A percentile compares a stretch with the other conserved stretches of the same genome.
These are phyloP conservation scores for Xylaria digitata DNA, from an alignment of 2,329 filamentous ascomycete species.

Conservation along the genomic window DNA sequence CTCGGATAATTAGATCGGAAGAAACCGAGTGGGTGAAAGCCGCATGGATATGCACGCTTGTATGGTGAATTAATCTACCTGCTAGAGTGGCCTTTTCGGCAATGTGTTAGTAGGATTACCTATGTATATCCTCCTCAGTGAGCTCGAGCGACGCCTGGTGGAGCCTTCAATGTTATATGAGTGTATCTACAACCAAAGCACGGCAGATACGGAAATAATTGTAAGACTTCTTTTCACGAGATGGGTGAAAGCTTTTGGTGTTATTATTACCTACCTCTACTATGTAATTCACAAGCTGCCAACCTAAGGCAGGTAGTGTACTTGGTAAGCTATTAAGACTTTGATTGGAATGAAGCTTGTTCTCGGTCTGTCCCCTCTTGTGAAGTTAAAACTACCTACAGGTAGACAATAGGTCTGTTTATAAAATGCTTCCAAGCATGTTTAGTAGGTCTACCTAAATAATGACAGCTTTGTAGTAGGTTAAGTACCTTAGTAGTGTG, in stretches of 20 bases:
- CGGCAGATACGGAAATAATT: not conserved
- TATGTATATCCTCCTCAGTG: not conserved
- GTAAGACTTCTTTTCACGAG: not conserved
- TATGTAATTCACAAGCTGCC: no score
- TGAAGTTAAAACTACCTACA: no score
- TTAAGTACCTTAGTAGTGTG: no score
- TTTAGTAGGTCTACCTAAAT: not conserved
- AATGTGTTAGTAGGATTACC: not conserved
- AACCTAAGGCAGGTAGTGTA: no score
- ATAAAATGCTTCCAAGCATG: not conserved
- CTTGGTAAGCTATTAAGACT: no score
- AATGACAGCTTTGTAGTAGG: no score
- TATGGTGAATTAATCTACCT: constrained; percentile 26
- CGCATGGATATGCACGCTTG: not conserved
- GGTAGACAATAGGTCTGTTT: not conserved
- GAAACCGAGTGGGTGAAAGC: constrained; percentile 13
- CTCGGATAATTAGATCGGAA: constrained; percentile 29
- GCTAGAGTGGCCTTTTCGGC: constrained; percentile 3
- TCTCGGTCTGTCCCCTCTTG: no score
- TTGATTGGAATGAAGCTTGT: no score
- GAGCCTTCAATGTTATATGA: not conserved
- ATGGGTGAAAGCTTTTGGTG: not conserved
- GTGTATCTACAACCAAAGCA: not conserved
- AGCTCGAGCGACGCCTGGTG: not conserved
- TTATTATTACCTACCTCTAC: no score